These are phyloP conservation scores for Serendipita sp. DNA, from an alignment of 768 basidiomycete genomes.

Conservation along the genomic window DNA sequence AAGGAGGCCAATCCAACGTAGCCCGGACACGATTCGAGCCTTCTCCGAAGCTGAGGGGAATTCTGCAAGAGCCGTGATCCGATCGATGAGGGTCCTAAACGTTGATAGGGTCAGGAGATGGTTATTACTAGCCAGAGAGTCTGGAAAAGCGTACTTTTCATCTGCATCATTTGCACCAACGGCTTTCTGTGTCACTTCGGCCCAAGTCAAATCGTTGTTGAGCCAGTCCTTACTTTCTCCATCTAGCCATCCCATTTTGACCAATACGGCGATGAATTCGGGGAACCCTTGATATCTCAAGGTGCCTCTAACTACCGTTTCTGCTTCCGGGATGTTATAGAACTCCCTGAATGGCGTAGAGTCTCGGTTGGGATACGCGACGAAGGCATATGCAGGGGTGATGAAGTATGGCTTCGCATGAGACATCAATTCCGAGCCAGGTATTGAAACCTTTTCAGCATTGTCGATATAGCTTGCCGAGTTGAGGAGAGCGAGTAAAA, in stretches of 20 bases:
- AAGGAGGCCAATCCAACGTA: slow-evolving; percentile 90
- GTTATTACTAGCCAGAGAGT: slow-evolving; percentile 5
- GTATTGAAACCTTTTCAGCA: slow-evolving; percentile 47
- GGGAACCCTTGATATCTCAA: slow-evolving; percentile 95
- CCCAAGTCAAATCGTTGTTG: slow-evolving; percentile 60
- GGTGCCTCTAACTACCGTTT: slow-evolving; percentile 85
- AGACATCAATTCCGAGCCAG: slow-evolving; percentile 75
- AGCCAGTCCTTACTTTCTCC: slow-evolving; percentile 65
- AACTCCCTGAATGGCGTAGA: slow-evolving; percentile 79
- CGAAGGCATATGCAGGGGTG: slow-evolving; percentile 88
- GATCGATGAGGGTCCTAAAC: slow-evolving; percentile 42
- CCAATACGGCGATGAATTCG: slow-evolving; percentile 76
- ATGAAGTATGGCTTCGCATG: slow-evolving; percentile 89
- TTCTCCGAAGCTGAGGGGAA: slow-evolving; percentile 62
- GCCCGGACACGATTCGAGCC: slow-evolving; percentile 69
- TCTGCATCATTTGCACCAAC: slow-evolving; percentile 48
- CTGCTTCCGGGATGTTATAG: slow-evolving; percentile 86
- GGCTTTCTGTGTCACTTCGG: slow-evolving; percentile 62
- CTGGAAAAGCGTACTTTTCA: slow-evolving; percentile 39
- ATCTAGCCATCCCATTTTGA: slow-evolving; percentile 77
- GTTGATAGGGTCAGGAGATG: slow-evolving; percentile 1
- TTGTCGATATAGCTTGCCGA: slow-evolving; percentile 62
- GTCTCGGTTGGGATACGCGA: slow-evolving; percentile 94
- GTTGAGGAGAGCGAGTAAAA: slow-evolving; percentile 89
- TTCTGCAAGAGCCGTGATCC: slow-evolving; percentile 49